Conservation (phyloP, 257 asterid genomes). For the Paraleonurus japonicus region DNA sequence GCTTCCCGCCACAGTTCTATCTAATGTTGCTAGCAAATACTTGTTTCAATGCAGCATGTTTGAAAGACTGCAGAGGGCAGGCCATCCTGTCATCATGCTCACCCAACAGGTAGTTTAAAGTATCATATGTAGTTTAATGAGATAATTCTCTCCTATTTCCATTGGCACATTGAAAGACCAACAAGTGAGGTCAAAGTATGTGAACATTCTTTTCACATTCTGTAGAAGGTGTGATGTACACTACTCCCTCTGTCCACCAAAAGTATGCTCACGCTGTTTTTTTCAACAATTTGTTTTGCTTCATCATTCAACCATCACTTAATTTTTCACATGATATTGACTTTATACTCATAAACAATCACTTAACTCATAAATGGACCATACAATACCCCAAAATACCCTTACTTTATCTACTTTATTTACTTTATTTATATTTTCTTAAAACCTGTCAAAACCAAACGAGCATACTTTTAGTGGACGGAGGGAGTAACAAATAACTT, state of each 20-base stretch:
- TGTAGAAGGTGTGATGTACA: not conserved
- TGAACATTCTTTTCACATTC: not conserved
- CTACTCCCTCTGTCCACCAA: too few species aligned
- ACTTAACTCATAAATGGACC: too few species aligned
- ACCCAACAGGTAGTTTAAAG: slow-evolving; percentile 67
- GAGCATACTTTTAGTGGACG: too few species aligned
- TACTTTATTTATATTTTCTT: too few species aligned
- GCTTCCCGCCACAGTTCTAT: slow-evolving; percentile 98
- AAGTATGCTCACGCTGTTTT: too few species aligned
- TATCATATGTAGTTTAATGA: slow-evolving; percentile 16
- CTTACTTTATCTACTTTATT: too few species aligned
- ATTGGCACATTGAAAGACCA: slow-evolving; percentile 6
- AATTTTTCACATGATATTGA: too few species aligned
- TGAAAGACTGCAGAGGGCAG: slow-evolving; percentile 96
- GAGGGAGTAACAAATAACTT: slow-evolving; percentile 17
- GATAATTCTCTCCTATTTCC: slow-evolving; percentile 9
- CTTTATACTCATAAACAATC: too few species aligned
- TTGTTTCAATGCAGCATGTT: slow-evolving; percentile 96
- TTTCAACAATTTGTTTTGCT: too few species aligned
- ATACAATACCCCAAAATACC: too few species aligned
- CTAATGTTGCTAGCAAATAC: slow-evolving; percentile 89
- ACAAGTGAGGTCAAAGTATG: not conserved
- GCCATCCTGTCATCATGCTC: slow-evolving; percentile 95
- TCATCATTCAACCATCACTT: too few species aligned
- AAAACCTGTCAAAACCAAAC: too few species aligned